Evolutionary conservation across 768 basidiomycete species (phyloP), one percentile per base, ranked within the genome.

Genomic region (Tephrocybe sp.): DNA sequence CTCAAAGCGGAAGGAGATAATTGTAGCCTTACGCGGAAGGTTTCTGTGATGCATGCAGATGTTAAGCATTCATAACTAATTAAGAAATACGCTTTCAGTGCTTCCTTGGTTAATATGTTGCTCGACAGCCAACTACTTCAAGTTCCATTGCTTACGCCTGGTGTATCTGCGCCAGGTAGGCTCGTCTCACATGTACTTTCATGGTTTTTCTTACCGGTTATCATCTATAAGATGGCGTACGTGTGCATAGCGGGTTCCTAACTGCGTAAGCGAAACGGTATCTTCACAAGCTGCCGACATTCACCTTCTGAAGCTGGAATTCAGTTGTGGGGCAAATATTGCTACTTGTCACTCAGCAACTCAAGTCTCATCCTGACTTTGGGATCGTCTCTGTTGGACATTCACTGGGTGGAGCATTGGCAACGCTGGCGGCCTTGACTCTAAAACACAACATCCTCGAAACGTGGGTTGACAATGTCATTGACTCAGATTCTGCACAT

Each of bases 381-480:
- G 58, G 68, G 1, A 62, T 82, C 30, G 72, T 77, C 8, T 74
- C 74, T 0, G 68, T 70, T 4, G 82, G 82, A 0, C 82, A 83
- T 57, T 82, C 80, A 1, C 62, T 82, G 9, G 82, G 82, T 9
- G 82, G 79, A 6, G 66, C 79, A 0, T 60, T 83, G 5, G 72
- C 82, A 1, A 68, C 75, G 2, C 62, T 82, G 1, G 77, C 73
- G 1, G 76, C 77, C 2, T 64, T 81, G 12, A 64, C 73, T 3
- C 49, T 81, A 16, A 69, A 71, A 46, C 66, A 71, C 41, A 71
- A 73, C 39, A 75, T 78, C 54, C 66, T 68, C 1, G 65, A 66
- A 17, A 61, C 39, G 68, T 71, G 61, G 23, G 67, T 64, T 11
- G 31, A 36, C 32, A 43, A 34, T 17, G 4, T 8, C 11, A 30